These are phyloP conservation scores for Guillardia theta DNA, from an alignment of 78 protist species.

Conservation along the genomic window DNA sequence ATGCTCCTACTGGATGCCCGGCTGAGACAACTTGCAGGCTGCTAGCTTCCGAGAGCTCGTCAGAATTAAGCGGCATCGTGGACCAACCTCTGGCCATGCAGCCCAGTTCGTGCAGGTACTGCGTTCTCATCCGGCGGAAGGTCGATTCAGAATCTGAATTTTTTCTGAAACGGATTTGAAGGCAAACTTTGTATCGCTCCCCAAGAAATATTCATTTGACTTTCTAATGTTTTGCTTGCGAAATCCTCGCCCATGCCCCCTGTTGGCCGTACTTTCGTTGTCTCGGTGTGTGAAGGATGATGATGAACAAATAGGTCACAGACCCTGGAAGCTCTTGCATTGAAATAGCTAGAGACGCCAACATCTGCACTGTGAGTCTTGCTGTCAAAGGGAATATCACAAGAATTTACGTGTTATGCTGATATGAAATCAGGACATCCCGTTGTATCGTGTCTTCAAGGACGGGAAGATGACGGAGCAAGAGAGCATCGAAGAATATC, in stretches of 20 bases:
- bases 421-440: neutral
- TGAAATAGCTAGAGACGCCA: neutral
- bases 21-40: neutral
- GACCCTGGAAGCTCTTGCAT: neutral
- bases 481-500: too few species aligned
- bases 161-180: neutral
- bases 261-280: too few species aligned
- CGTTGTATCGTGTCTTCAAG: neutral
- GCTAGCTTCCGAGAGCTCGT: neutral
- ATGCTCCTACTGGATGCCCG: too few species aligned
- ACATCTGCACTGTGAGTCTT: neutral
- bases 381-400: neutral
- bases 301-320: neutral
- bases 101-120: neutral
- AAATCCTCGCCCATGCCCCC: constrained; percentile 17
- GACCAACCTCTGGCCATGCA: neutral
- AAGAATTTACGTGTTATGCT: neutral
- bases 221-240: neutral
- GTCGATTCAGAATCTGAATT: neutral
- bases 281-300: neutral
- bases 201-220: neutral
- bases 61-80: neutral
- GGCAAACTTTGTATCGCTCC: constrained; percentile 12
- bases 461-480: neutral
- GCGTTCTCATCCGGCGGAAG: too few species aligned